Conservation (phyloP, 805 yeast genomes). For the Metschnikowia baotianmanensis region DNA sequence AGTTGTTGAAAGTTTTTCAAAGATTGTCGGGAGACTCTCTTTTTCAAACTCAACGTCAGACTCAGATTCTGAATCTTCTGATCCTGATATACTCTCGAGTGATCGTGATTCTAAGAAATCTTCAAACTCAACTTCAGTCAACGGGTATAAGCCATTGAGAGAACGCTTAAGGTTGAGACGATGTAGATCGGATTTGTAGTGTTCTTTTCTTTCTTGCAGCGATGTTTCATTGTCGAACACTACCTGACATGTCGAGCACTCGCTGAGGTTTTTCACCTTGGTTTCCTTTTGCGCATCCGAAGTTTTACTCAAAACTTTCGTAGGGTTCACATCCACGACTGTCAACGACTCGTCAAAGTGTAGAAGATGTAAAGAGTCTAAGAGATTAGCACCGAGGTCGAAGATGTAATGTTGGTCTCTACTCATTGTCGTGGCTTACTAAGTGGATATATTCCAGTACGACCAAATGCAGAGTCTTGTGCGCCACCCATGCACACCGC, state of each 20-base stretch:
- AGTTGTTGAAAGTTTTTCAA: constrained; percentile 20
- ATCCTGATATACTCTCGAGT: constrained; percentile 59
- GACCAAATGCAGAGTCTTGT: too few species aligned
- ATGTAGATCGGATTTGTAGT: constrained; percentile 59
- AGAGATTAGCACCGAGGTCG: constrained; percentile 4
- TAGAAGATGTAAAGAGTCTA: constrained; percentile 12
- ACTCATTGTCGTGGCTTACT: constrained; percentile 3
- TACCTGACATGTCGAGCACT: constrained; percentile 21
- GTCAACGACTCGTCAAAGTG: constrained; percentile 15
- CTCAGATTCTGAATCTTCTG: constrained; percentile 39
- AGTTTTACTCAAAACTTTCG: neutral
- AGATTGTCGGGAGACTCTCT: constrained; percentile 23
- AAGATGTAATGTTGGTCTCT: constrained; percentile 12
- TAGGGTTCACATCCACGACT: constrained; percentile 6
- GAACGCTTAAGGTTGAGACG: constrained; percentile 57
- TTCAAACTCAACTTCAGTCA: constrained; percentile 61
- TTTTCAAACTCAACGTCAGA: constrained; percentile 24
- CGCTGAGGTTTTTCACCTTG: constrained; percentile 15
- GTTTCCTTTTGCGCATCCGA: constrained; percentile 3
- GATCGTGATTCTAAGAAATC: constrained; percentile 47
- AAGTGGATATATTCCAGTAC: too few species aligned
- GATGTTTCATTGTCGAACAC: constrained; percentile 8
- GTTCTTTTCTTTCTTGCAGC: constrained; percentile 29
- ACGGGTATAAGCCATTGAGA: constrained; percentile 41
- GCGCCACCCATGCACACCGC: too few species aligned